Percentiles rank a stretch among this genome's conserved stretches.
These are phyloP conservation scores for Calonectria crousiana DNA, from an alignment of 2,329 filamentous ascomycete species.

Conservation along the genomic window DNA sequence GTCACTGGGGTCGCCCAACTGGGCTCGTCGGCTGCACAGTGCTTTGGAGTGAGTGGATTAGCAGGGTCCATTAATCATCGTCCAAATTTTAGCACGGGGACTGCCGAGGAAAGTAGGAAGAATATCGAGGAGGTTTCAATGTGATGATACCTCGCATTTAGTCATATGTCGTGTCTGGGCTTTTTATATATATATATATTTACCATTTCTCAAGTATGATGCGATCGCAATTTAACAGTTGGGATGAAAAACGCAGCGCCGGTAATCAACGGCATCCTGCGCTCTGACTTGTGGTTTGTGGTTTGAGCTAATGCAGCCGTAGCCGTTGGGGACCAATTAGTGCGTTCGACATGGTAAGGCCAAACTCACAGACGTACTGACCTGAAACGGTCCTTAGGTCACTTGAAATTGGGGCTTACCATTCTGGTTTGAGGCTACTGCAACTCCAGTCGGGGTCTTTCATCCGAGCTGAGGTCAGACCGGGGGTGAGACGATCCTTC, in stretches of 20 bases:
- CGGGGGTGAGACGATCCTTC: slow-evolving; percentile 5
- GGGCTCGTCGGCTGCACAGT: not conserved
- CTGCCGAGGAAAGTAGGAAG: not conserved
- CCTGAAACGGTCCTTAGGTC: not conserved
- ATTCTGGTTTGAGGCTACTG: not conserved
- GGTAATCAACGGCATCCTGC: not conserved
- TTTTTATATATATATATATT: not conserved
- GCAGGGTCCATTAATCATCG: not conserved
- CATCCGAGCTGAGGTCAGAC: not conserved
- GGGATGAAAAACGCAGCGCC: not conserved
- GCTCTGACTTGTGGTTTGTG: not conserved
- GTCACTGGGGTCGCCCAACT: not conserved
- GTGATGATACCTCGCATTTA: not conserved
- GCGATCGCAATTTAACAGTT: not conserved
- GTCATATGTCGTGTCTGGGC: not conserved
- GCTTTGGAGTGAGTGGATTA: not conserved
- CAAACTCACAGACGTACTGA: not conserved
- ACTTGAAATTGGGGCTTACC: not conserved
- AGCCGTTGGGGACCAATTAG: not conserved
- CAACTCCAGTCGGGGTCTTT: not conserved
- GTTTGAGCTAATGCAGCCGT: not conserved
- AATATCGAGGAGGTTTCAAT: not conserved
- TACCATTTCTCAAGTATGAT: not conserved
- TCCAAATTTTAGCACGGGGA: not conserved
- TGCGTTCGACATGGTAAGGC: not conserved